Percentiles rank a stretch among this genome's conserved stretches.
phyloP scores from a whole-genome alignment of 2,329 filamentous ascomycete genomes.

The Corniculantispora saksenae region DNA sequence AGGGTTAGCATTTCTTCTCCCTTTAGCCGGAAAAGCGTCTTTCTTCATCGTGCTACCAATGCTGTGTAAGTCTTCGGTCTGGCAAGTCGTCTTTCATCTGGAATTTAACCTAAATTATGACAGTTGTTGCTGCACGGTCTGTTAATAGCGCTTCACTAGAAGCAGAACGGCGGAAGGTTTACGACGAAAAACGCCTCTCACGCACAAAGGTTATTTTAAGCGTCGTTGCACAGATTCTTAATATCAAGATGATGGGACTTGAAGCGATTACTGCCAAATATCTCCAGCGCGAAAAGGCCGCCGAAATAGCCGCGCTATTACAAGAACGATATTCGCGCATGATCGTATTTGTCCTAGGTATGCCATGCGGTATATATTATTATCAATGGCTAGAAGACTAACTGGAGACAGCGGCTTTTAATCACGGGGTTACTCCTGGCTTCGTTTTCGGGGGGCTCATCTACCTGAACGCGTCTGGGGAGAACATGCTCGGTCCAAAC shows the following conservation, averaged over 20 bases:
- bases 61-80: neutral
- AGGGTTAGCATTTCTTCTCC: neutral
- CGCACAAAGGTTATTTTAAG: neutral
- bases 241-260: neutral
- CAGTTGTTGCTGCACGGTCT: neutral
- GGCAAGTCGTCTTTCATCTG: no score
- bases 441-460: neutral
- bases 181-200: neutral
- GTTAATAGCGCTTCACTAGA: neutral
- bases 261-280: neutral
- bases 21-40: neutral
- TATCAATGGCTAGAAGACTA: neutral
- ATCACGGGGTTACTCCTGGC: neutral
- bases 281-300: neutral
- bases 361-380: neutral
- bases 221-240: neutral
- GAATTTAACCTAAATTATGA: neutral
- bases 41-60: neutral
- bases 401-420: neutral
- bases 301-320: neutral
- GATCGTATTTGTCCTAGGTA: neutral
- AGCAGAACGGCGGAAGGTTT: neutral
- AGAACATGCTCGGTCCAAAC: neutral
- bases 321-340: neutral
- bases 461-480: neutral